Evolutionary conservation across 257 asterid species (phyloP).

Genomic region (Solanum bulbocastanum): DNA sequence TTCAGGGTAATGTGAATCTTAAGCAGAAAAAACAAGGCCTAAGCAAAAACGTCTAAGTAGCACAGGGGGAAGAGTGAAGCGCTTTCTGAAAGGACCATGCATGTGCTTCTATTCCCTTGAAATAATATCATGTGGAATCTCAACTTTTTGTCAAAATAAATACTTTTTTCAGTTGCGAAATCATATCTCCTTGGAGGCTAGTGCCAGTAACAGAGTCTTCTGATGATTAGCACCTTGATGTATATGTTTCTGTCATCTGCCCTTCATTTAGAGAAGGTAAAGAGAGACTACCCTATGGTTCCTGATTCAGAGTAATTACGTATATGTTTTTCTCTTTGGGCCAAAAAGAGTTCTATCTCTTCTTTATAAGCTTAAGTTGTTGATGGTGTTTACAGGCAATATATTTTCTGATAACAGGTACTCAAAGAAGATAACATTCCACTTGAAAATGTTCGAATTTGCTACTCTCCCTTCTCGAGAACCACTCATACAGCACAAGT

Average conservation of each 20-base stretch:
- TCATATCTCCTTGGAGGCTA: not conserved
- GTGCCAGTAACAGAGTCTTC: not conserved
- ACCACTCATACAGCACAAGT: constrained; percentile 75
- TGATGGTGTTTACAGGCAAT: not conserved
- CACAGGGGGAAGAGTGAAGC: not conserved
- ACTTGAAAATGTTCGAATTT: constrained; percentile 60
- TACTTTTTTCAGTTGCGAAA: not conserved
- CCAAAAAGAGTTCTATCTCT: not conserved
- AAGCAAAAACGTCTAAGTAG: not conserved
- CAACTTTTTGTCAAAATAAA: not conserved
- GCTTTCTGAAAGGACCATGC: not conserved
- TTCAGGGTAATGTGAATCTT: not conserved
- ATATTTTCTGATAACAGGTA: constrained; percentile 26
- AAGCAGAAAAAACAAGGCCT: not conserved
- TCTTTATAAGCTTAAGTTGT: not conserved
- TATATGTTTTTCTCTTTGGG: not conserved
- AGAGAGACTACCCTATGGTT: not conserved
- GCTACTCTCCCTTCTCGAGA: constrained; percentile 95
- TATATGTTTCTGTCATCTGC: not conserved
- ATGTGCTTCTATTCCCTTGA: not conserved
- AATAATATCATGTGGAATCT: not conserved
- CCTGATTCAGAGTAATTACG: not conserved
- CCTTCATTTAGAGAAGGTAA: not conserved
- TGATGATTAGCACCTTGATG: not conserved
- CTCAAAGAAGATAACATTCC: constrained; percentile 35